Base-by-base conservation (phyloP, 306 rosid species). In the Sesbania bispinosa region DNA sequence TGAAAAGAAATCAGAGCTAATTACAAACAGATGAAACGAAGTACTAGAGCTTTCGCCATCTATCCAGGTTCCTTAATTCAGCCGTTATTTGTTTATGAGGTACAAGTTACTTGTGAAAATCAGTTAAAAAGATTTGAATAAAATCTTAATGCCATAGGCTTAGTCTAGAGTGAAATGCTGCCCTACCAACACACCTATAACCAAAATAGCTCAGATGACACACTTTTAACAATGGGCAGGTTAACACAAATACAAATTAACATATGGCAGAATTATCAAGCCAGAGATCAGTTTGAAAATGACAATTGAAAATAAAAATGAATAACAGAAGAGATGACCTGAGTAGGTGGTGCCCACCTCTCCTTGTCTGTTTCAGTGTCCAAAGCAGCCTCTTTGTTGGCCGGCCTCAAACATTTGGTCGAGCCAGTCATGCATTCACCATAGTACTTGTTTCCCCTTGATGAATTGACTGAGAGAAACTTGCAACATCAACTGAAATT, bases 301-400 rank as follows among this genome's bases (percentile, higher is more conserved):
- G 53, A 46, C 20, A 54, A 30, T 19, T 21, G 6, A 38, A 26
- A 63, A 20, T 9, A 50, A 14, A 62, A 53, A 35, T 21, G 48
- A 18, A 45, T 18, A 47, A 62, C 8, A 64, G 30, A 78, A 58
- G 52, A 48, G 21, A 18, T 36, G 14, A 89, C 96, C 83, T 67
- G 79, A 67, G 50, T 69, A 7, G 96, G 90, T 19, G 92, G 92
- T 68, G 92, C 85, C 96, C 96, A 89, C 77, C 59, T 85, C 61
- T 78, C 74, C 82, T 78, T 81, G 83, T 89, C 92, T 52, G 89
- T 60, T 89, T 89, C 89, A 51, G 96, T 87, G 85, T 85, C 96
- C 50, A 55, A 71, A 57, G 90, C 87, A 19, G 92, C 96, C 81
- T 89, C 90, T 73, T 76, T 87, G 77, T 85, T 76, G 71, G 92